These are phyloP conservation scores for Cadophora sp. DNA, from an alignment of 2,329 filamentous ascomycete genomes.

Conservation along the genomic window DNA sequence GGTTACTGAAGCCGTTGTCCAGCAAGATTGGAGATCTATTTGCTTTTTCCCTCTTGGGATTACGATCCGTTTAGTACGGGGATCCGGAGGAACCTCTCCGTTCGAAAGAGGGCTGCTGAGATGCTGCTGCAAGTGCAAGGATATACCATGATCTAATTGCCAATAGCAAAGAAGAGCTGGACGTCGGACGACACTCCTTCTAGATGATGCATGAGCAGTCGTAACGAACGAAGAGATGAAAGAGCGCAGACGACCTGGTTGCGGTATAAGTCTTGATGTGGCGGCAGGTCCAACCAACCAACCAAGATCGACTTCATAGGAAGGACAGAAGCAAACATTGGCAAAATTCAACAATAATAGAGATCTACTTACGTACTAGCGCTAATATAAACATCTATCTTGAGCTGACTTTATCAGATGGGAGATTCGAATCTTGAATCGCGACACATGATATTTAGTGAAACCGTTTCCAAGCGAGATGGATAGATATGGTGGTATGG, in stretches of 20 bases:
- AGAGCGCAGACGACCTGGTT: background rate
- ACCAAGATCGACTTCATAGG: background rate
- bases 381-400: background rate
- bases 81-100: background rate
- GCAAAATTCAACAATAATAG: background rate
- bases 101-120: background rate
- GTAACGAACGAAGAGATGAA: background rate
- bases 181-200: background rate
- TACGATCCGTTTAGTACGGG: slow-evolving; percentile 1
- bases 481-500: background rate
- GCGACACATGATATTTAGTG: background rate
- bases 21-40: too few species aligned
- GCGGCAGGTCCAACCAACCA: background rate
- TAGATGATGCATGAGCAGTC: background rate
- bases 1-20: background rate
- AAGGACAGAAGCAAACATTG: slow-evolving; percentile 10
- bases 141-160: background rate
- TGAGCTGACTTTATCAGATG: background rate
- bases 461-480: background rate
- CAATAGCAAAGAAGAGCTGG: background rate
- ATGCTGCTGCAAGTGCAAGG: background rate
- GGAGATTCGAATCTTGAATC: background rate
- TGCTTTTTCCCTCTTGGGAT: background rate
- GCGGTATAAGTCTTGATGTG: background rate
- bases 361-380: background rate